Percentiles rank a stretch among this genome's conserved stretches.
These are phyloP conservation scores for Penicillium corylophilum DNA, from an alignment of 2,329 filamentous ascomycete genomes.

Conservation along the genomic window DNA sequence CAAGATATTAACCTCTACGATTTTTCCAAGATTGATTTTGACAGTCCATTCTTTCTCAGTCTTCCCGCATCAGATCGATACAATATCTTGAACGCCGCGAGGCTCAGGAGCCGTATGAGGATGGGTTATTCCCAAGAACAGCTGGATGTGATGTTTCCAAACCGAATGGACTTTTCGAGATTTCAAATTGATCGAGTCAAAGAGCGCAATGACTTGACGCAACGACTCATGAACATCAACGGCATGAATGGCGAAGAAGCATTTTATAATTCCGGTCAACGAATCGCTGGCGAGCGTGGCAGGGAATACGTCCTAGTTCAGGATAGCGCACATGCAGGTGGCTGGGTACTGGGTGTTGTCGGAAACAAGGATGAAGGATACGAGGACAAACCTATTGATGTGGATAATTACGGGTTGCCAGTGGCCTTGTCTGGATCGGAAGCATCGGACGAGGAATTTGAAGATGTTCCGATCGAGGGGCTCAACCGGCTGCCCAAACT, in stretches of 20 bases:
- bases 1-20: constrained; percentile 89
- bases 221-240: constrained; percentile 89
- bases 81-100: constrained; percentile 93
- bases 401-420: constrained; percentile 64
- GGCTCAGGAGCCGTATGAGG: constrained; percentile 79
- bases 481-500: constrained; percentile 76
- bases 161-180: constrained; percentile 92
- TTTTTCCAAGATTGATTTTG: constrained; percentile 98
- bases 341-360: constrained; percentile 93
- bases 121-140: constrained; percentile 98
- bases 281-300: constrained; percentile 70
- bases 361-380: constrained; percentile 77
- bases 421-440: constrained; percentile 55
- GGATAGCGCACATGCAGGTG: constrained; percentile 91
- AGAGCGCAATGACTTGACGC: constrained; percentile 91
- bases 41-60: constrained; percentile 91
- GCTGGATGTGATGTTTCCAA: constrained; percentile 92
- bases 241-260: constrained; percentile 79
- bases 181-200: constrained; percentile 95
- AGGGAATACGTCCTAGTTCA: constrained; percentile 95
- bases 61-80: constrained; percentile 87
- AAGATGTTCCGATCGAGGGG: constrained; percentile 89
- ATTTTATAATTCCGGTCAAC: constrained; percentile 60
- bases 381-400: constrained; percentile 84
- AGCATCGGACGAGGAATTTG: constrained; percentile 72